phyloP scores from a whole-genome alignment of 2,329 filamentous ascomycete species.

The Fonsecaea pugnacius region DNA sequence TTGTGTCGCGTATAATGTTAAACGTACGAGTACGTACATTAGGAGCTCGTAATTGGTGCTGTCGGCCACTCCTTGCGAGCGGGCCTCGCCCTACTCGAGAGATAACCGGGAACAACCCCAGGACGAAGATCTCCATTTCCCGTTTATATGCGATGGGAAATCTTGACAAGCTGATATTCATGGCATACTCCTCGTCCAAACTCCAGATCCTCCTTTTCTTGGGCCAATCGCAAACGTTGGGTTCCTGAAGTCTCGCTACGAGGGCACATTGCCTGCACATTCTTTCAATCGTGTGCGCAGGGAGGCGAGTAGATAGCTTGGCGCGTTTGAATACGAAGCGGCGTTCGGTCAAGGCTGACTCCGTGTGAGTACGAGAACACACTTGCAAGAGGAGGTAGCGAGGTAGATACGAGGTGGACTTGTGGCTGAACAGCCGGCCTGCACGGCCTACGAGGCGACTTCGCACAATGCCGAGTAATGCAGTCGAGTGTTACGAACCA shows the following conservation, averaged over 20 bases:
- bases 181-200: background rate
- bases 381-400: background rate
- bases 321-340: background rate
- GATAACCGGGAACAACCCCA: background rate
- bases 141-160: background rate
- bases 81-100: background rate
- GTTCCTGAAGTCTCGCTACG: background rate
- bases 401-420: background rate
- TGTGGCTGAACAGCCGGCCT: constrained; percentile 8
- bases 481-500: constrained; percentile 10
- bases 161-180: background rate
- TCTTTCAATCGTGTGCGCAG: background rate
- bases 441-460: background rate
- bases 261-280: background rate
- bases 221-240: background rate
- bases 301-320: no score
- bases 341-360: background rate
- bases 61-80: background rate
- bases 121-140: background rate
- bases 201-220: background rate
- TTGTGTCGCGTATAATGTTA: background rate
- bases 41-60: background rate
- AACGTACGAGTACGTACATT: background rate
- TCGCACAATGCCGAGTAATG: no score
- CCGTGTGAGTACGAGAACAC: background rate